Conservation (phyloP, 1,284 basidiomycete species). For the Trichosporon sp. region DNA sequence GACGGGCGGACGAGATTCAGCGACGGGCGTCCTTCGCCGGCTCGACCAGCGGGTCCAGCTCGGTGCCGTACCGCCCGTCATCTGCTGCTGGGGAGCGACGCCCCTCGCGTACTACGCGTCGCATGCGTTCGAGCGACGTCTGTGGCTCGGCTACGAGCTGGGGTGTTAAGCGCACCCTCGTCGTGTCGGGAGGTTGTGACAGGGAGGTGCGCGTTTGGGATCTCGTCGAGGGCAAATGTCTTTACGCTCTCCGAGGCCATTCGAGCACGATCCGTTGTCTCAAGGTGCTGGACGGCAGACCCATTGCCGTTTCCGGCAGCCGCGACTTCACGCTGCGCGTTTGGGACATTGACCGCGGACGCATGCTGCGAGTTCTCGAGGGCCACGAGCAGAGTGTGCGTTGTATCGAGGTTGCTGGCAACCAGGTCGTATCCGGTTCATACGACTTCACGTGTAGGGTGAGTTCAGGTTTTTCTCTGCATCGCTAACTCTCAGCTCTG, state of each 20-base stretch:
- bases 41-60: slow-evolving; percentile 6
- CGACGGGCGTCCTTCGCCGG: slow-evolving; percentile 47
- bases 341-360: slow-evolving; percentile 87
- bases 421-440: slow-evolving; percentile 79
- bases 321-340: slow-evolving; percentile 84
- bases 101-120: slow-evolving; percentile 11
- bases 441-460: slow-evolving; percentile 84
- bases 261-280: slow-evolving; percentile 89
- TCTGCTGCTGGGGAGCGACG: slow-evolving; percentile 11
- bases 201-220: slow-evolving; percentile 91
- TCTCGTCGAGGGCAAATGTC: slow-evolving; percentile 74
- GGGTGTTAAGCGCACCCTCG: slow-evolving; percentile 66
- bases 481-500: slow-evolving; percentile 64
- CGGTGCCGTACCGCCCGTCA: slow-evolving; percentile 7
- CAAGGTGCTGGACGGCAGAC: slow-evolving; percentile 81
- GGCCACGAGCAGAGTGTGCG: slow-evolving; percentile 85
- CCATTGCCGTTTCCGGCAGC: slow-evolving; percentile 86
- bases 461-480: slow-evolving; percentile 46
- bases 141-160: slow-evolving; percentile 69
- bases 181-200: slow-evolving; percentile 92
- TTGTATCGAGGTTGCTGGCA: slow-evolving; percentile 83
- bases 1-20: slow-evolving; percentile 8
- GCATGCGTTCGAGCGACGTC: slow-evolving; percentile 60
- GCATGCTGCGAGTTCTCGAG: slow-evolving; percentile 67
- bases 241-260: slow-evolving; percentile 81